Base-by-base conservation (phyloP, 2,329 filamentous ascomycete genomes). In the Aureobasidium sp. region DNA sequence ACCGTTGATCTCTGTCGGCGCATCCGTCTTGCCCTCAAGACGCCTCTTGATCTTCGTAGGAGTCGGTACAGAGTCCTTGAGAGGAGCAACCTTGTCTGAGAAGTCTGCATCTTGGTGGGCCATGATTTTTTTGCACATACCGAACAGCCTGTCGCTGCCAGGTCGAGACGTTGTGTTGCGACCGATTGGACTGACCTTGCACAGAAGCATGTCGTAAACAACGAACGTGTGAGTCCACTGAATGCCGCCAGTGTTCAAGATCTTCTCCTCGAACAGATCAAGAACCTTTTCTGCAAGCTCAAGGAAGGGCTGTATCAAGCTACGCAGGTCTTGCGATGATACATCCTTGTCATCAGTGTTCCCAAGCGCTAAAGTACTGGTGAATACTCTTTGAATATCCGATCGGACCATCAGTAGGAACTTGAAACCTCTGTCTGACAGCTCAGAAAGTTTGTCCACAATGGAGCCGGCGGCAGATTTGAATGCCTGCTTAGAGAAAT, bases 401-500 rank as follows among this genome's bases (percentile, higher is more conserved):
- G 47, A 12, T 17, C 55, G 46, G 4, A 37, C 46, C 55, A 63
- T 39, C 3, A 63, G n/a, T 34, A 48, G 32, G 23, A 46, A 53
- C 7, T 39, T 58, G 32, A 29, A 34, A 17, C 48, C 39, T 42
- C 34, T 37, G 23, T 15, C n/a, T 4, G 41, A 48, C 27, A 63
- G n/a, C 10, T 48, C 46, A 5, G 39, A 46, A 10, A 63, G 47
- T n/a, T 51, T 63, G 15, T 42, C 26, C 13, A 55, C n/a, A 9
- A 63, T 46, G 12, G 62, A 63, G 13, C 32, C 44, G 26, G 62
- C 46, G 29, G 55, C 46, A 17, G 55, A 59, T 2, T 46, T 51
- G 46, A 63, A 63, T 5, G 62, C 62, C 20, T 57, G 39, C 29
- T 52, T 59, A 15, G 70, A 71, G 62, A 71, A 71, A 56, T 64